phyloP scores from a whole-genome alignment of 306 rosid genomes.

The Benincasa hispida region DNA sequence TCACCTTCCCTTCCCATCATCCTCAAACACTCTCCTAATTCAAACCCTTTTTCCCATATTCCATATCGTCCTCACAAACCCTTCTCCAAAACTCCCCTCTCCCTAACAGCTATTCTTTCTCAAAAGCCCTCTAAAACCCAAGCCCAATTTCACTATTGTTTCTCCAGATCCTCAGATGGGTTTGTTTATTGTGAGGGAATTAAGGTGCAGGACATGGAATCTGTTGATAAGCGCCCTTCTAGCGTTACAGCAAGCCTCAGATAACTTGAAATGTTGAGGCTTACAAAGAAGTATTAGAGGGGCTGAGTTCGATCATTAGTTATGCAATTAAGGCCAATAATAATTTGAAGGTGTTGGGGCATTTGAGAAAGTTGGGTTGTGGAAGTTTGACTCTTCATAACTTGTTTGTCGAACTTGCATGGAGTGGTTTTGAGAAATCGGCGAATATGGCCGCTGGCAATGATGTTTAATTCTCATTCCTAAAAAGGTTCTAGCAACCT shows the following conservation, averaged over 20 bases:
- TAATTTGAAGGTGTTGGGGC: constrained; percentile 76
- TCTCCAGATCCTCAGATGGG: constrained; percentile 71
- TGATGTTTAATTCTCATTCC: too few relatives aligned
- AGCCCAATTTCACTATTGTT: constrained; percentile 45
- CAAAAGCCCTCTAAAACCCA: constrained; percentile 33
- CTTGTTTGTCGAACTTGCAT: too few relatives aligned
- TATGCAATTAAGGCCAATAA: constrained; percentile 93
- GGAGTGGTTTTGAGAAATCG: too few relatives aligned
- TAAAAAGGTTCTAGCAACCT: too few relatives aligned
- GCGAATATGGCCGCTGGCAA: too few relatives aligned
- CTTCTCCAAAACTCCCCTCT: constrained; percentile 12
- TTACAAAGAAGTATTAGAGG: constrained; percentile 67
- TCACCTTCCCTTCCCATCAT: constrained; percentile 29
- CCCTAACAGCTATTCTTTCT: constrained; percentile 49
- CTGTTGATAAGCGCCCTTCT: constrained; percentile 86
- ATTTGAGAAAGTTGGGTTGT: constrained; percentile 71
- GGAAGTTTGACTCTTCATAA: constrained; percentile 73
- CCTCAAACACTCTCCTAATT: constrained; percentile 14
- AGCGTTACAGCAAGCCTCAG: constrained; percentile 80
- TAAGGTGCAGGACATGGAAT: constrained; percentile 77
- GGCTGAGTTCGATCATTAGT: constrained; percentile 58
- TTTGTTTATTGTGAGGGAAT: constrained; percentile 52
- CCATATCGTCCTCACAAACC: neutral
- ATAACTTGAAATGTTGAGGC: constrained; percentile 76
- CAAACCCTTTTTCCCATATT: constrained; percentile 19